Percentiles rank a stretch among this genome's conserved stretches.
Conservation (phyloP, 1,139 yeast genomes). For the Pichia terricola region DNA sequence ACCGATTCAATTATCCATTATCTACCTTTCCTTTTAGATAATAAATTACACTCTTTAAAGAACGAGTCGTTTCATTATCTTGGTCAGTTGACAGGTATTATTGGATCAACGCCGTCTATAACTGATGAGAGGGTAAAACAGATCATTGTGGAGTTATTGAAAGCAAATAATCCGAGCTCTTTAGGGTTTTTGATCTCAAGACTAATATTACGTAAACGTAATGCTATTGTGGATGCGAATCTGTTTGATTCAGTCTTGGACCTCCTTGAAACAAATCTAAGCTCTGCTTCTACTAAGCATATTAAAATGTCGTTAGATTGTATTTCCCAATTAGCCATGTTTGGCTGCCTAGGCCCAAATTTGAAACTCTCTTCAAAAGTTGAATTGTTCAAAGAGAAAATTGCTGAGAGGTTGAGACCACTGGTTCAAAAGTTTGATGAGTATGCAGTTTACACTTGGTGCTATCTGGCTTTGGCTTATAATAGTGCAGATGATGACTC, state of each 20-base stretch:
- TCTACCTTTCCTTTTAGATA: slow-evolving; percentile 8
- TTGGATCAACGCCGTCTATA: slow-evolving; percentile 38
- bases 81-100: slow-evolving; percentile 45
- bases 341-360: slow-evolving; percentile 43
- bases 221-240: slow-evolving; percentile 4
- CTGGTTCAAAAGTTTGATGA: slow-evolving; percentile 54
- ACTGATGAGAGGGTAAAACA: slow-evolving; percentile 14
- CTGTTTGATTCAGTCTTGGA: slow-evolving; percentile 19
- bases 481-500: background rate
- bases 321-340: slow-evolving; percentile 48
- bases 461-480: slow-evolving; percentile 43
- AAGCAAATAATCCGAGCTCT: slow-evolving; percentile 9
- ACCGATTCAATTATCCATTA: slow-evolving; percentile 21
- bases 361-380: slow-evolving; percentile 12
- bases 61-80: slow-evolving; percentile 30
- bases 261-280: slow-evolving; percentile 17
- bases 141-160: slow-evolving; percentile 11
- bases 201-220: slow-evolving; percentile 33
- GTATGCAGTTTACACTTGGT: slow-evolving; percentile 44
- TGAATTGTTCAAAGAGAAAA: slow-evolving; percentile 18
- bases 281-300: slow-evolving; percentile 14
- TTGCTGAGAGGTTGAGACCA: slow-evolving; percentile 30
- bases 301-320: slow-evolving; percentile 34
- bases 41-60: slow-evolving; percentile 24
- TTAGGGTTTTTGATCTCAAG: slow-evolving; percentile 46